Base-by-base conservation (phyloP, 202 grass and related monocot species). In the Carex arenaria region DNA sequence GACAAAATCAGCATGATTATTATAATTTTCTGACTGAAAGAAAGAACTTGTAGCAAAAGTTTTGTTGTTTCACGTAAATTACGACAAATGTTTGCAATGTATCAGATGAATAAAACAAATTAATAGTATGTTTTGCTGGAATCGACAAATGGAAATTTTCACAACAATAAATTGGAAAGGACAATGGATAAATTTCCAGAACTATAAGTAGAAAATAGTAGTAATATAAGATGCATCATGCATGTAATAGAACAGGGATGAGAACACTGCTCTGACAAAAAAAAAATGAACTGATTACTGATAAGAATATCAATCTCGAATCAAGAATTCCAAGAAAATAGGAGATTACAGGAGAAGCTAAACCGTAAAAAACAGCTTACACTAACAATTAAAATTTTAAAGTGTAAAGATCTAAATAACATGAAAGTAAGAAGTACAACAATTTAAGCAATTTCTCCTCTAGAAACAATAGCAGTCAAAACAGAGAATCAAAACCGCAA, bases 1-100 rank as follows among this genome's bases (percentile, higher is more conserved):
- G 88, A 83, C 52, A 87, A 34, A 67, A 80, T 66, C 57, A 85
- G 36, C 54, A 14, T 45, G 0, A 28, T 40, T 64, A 20, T 61
- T 8, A 64, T 64, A 61, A n/a, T 18, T 28, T 64, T 4, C 79
- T 53, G 20, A 67, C 15, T 67, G 30, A 47, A 61, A 61, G 0
- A 42, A 69, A 9, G n/a, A 22, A 63, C 17, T 64, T 26, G 12
- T 80, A 10, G 23, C 42, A 82, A 17, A 52, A 67, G 20, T 54
- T 7, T 9, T 67, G 42, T 43, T 51, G 17, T 67, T 9, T 34
- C n/a, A 53, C 31, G 17, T 82, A 31, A 22, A 54, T 32, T 32
- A 76, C 15, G 56, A 15, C 15, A 56, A 18, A 55, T 56, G 22
- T 76, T 26, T 76, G 72, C 26, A 55, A 34, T 34, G 32, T 3